Percentiles rank a stretch among this genome's conserved stretches.
Conservation (phyloP, 202 grass and related monocot genomes). For the Bolboschoenoplectus hybrid region DNA sequence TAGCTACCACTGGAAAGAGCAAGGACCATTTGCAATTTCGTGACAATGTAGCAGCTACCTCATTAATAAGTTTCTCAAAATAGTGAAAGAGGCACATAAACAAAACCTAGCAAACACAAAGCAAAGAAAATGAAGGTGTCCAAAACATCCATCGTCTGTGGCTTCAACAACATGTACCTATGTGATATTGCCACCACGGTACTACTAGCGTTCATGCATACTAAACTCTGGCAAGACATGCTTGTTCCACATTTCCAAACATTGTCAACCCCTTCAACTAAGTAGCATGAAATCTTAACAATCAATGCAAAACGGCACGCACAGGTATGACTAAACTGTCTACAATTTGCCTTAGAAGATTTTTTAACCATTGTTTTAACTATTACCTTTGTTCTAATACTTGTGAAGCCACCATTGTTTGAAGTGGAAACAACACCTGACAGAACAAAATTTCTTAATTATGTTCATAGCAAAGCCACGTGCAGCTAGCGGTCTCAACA, state of each 20-base stretch:
- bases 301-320: not conserved
- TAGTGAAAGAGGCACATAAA: not conserved
- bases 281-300: not conserved
- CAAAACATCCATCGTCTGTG: not conserved
- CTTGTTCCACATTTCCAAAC: constrained; percentile 4
- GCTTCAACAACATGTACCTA: not conserved
- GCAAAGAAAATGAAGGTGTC: not conserved
- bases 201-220: not conserved
- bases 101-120: not conserved
- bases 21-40: not conserved
- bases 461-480: constrained; percentile 29
- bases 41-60: not conserved
- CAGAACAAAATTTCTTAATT: constrained; percentile 4
- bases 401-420: constrained; percentile 98
- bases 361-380: constrained; percentile 25
- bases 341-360: not conserved
- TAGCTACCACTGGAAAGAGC: not conserved
- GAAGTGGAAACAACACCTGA: constrained; percentile 86
- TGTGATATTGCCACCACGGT: not conserved
- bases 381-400: constrained; percentile 97
- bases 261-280: not conserved
- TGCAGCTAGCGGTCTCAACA: not conserved
- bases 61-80: not conserved
- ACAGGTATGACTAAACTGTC: not conserved
- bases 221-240: constrained; percentile 3